Conservation (phyloP, 2,329 filamentous ascomycete genomes). For the Curvularia sp. region DNA sequence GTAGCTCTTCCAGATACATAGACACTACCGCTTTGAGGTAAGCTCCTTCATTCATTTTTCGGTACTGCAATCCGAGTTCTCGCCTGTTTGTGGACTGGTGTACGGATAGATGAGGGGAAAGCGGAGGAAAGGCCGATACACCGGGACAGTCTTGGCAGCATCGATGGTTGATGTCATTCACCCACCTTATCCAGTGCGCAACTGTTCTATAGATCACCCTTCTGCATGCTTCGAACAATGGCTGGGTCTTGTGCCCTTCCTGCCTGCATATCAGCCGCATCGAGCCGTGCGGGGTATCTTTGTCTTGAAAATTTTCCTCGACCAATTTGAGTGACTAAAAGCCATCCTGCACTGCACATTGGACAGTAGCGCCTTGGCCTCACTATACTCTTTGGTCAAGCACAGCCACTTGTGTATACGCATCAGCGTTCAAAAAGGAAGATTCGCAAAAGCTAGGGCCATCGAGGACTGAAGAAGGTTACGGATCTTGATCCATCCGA, state of each 20-base stretch:
- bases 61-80: not conserved
- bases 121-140: slow-evolving; percentile 9
- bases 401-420: slow-evolving; percentile 22
- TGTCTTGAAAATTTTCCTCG: not conserved
- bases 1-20: not conserved
- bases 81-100: not conserved
- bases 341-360: not conserved
- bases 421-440: slow-evolving; percentile 15
- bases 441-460: slow-evolving; percentile 19
- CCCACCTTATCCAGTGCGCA: not conserved
- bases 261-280: not conserved
- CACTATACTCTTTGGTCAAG: slow-evolving; percentile 5
- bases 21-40: not conserved
- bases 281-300: not conserved
- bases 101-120: not conserved
- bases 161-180: slow-evolving; percentile 13
- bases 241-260: too few species aligned
- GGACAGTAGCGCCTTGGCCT: slow-evolving; percentile 10
- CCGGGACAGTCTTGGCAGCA: slow-evolving; percentile 12
- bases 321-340: not conserved
- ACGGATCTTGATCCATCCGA: slow-evolving; percentile 33
- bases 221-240: too few species aligned
- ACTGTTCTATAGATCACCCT: not conserved
- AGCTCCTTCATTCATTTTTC: not conserved
- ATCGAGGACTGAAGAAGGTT: slow-evolving; percentile 12